A percentile compares a stretch with the other conserved stretches of the same genome.
phyloP scores from a whole-genome alignment of 495 filamentous ascomycete genomes.

The Neurospora sp. region DNA sequence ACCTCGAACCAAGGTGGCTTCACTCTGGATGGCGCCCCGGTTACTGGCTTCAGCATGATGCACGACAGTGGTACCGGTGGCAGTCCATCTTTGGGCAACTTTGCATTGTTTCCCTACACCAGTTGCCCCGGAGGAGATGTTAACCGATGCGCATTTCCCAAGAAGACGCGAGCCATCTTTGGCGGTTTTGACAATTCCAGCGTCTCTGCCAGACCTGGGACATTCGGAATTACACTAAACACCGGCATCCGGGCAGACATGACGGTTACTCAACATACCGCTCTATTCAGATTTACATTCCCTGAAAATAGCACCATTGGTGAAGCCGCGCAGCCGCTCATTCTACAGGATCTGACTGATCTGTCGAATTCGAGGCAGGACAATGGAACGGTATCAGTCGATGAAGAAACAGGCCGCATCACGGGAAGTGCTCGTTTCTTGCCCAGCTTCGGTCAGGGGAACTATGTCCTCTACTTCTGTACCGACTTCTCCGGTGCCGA shows the following conservation, averaged over 20 bases:
- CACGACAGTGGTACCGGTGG: constrained; percentile 70
- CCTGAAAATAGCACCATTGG: constrained; percentile 27
- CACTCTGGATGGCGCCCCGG: constrained; percentile 48
- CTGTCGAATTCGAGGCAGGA: constrained; percentile 51
- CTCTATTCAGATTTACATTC: constrained; percentile 63
- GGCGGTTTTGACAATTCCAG: constrained; percentile 37
- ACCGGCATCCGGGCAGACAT: constrained; percentile 55
- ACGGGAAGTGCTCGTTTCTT: constrained; percentile 55
- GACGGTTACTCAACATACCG: constrained; percentile 54
- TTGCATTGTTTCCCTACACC: constrained; percentile 60
- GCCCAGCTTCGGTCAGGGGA: constrained; percentile 60
- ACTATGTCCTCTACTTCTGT: constrained; percentile 53
- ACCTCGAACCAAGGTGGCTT: constrained; percentile 64
- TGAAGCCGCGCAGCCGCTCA: constrained; percentile 44
- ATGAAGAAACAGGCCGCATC: constrained; percentile 47
- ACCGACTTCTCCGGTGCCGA: constrained; percentile 58
- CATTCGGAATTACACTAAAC: constrained; percentile 52
- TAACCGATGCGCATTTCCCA: constrained; percentile 53
- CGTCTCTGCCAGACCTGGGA: constrained; percentile 53
- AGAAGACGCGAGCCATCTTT: constrained; percentile 25
- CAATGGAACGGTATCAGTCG: constrained; percentile 49
- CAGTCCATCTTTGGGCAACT: constrained; percentile 60
- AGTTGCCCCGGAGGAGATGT: constrained; percentile 56
- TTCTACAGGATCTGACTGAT: constrained; percentile 58
- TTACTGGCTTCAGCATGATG: constrained; percentile 58